Base-by-base conservation (phyloP, 352 stramenopile genomes). In the Globisporangium parvum region DNA sequence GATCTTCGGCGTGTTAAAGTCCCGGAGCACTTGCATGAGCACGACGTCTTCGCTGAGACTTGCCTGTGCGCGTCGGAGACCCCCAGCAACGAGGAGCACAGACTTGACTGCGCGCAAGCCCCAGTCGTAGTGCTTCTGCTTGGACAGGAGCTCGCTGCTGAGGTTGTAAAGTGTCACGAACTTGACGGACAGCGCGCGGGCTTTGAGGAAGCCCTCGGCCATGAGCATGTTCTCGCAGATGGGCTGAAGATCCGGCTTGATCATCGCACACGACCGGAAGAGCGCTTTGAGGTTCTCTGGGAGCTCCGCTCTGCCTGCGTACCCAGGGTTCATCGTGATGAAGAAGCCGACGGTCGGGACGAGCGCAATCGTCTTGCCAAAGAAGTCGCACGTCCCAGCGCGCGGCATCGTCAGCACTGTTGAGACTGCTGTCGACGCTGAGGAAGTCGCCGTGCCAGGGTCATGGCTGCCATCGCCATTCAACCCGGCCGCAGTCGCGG, bases 171-270 rank as follows among this genome's bases (percentile, higher is more conserved):
- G 69, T 23, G 88, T 95, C 20, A 96, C 85, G 62, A 97, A 97
- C 62, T 97, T 97, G 9, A 88, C 69, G 0, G 89, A 88, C 0
- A 97, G 65, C 9, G 69, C 59, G 6, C 87, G 70, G 0, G 87
- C 89, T 41, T 94, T 89, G 0, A 96, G 55, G 45, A 98, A 98
- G 0, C 91, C 91, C 66, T 97, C 90, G 6, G 87, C 87, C 90
- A 98, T 97, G 6, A 98, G 76, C 91, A 98, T 98, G 55, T 97
- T 98, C 59, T 98, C 91, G 57, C 87, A 97, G 66, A 98, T 97
- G 0, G 88, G 88, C 58, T 94, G 78, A 35, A 97, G 57, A 28
- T 97, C 88, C 0, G 89, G 91, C 31, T 93, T 88, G 44, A 97
- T 96, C 88, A 97, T 96, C 1, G 91, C 90, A 57, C 90, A 97